Conservation (phyloP, 441 rosid species). For the Euphorbia celastroides region DNA sequence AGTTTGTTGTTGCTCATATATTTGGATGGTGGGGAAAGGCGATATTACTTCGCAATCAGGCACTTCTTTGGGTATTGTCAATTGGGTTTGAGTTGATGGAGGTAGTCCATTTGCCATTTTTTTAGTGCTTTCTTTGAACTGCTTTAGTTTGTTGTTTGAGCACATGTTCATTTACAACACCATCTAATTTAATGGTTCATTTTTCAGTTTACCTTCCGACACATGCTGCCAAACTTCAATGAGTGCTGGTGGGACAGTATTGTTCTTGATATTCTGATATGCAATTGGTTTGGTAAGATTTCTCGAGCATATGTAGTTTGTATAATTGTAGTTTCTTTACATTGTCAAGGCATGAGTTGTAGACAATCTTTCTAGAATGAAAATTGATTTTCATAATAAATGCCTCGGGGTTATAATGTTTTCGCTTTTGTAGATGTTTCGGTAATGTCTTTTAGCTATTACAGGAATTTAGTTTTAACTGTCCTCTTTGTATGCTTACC, state of each 20-base stretch:
- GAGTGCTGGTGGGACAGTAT: slow-evolving; percentile 99
- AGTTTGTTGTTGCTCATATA: slow-evolving; percentile 94
- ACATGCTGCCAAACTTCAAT: slow-evolving; percentile 99
- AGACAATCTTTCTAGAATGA: not conserved
- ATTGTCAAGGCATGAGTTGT: slow-evolving; percentile 2
- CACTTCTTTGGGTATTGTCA: slow-evolving; percentile 97
- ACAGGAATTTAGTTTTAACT: not conserved
- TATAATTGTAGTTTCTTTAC: not conserved
- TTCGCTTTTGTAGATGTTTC: no score
- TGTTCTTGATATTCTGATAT: slow-evolving; percentile 86
- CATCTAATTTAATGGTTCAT: slow-evolving; percentile 18
- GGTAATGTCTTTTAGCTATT: no score
- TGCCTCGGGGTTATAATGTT: no score
- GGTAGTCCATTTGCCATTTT: slow-evolving; percentile 41
- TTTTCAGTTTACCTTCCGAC: slow-evolving; percentile 89
- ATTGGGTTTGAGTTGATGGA: slow-evolving; percentile 98
- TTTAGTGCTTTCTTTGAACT: not conserved
- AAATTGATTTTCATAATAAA: not conserved
- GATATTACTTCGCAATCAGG: slow-evolving; percentile 91
- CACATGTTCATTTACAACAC: slow-evolving; percentile 12
- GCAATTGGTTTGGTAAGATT: slow-evolving; percentile 99
- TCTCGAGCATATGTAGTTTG: slow-evolving; percentile 3
- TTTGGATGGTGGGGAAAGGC: slow-evolving; percentile 99
- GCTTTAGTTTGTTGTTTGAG: not conserved
- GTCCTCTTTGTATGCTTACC: not conserved